Conservation (phyloP, 257 asterid species). For the Cruciata laevipes region DNA sequence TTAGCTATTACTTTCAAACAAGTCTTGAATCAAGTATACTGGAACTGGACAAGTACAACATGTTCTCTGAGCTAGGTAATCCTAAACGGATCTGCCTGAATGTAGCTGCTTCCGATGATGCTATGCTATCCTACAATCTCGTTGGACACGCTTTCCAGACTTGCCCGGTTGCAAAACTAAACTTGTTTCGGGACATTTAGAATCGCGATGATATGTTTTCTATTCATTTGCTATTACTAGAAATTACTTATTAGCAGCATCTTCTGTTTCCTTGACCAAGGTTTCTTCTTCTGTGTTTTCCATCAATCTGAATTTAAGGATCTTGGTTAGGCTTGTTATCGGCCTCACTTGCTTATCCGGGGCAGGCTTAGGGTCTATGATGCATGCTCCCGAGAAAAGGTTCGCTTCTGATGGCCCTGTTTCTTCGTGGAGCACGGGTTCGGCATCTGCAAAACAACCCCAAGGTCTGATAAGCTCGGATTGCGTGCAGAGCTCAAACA, state of each 20-base stretch:
- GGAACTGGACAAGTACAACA: too few species aligned
- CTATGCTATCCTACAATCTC: too few species aligned
- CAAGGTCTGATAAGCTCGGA: not conserved
- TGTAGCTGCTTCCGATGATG: too few species aligned
- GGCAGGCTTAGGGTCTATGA: conserved; percentile 34
- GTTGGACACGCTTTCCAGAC: too few species aligned
- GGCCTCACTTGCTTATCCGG: conserved; percentile 50
- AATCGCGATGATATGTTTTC: too few species aligned
- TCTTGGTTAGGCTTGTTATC: conserved; percentile 44
- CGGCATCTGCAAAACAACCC: conserved; percentile 31
- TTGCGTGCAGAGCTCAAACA: not conserved
- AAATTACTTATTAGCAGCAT: not conserved
- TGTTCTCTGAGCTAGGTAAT: too few species aligned
- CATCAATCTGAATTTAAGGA: conserved; percentile 54
- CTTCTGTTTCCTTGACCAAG: conserved; percentile 9
- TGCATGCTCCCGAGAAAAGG: conserved; percentile 35
- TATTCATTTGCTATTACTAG: too few species aligned
- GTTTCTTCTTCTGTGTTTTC: conserved; percentile 32
- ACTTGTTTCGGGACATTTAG: too few species aligned
- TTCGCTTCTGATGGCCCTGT: conserved; percentile 57
- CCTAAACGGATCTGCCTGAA: too few species aligned
- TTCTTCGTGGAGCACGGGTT: conserved; percentile 37
- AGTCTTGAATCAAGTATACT: too few species aligned
- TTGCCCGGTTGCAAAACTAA: too few species aligned
- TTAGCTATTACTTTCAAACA: too few species aligned